A percentile compares a stretch with the other conserved stretches of the same genome.
Evolutionary conservation across 2,329 filamentous ascomycete genomes (phyloP).

Genomic region (Cladosporium sp.): DNA sequence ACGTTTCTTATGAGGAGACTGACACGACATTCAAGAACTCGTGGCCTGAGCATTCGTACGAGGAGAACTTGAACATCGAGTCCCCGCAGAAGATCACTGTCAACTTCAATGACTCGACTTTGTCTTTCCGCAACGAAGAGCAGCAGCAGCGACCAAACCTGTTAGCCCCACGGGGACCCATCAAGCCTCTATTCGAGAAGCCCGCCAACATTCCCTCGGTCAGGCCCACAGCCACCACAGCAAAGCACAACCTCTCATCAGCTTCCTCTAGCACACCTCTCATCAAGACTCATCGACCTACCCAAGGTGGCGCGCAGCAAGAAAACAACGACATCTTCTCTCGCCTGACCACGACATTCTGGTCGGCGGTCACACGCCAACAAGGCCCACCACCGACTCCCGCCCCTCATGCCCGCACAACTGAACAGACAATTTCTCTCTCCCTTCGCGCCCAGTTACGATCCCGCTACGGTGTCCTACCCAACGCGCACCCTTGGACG

Average conservation of each 20-base stretch:
- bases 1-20: slow-evolving; percentile 10
- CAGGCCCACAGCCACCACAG: slow-evolving; percentile 19
- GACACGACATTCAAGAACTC: neutral
- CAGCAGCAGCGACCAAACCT: slow-evolving; percentile 13
- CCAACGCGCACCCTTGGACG: slow-evolving; percentile 30
- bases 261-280: neutral
- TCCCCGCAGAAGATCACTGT: slow-evolving; percentile 33
- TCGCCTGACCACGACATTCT: slow-evolving; percentile 25
- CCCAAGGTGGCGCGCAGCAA: neutral
- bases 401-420: neutral
- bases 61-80: slow-evolving; percentile 32
- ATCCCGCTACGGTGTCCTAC: slow-evolving; percentile 32
- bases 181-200: slow-evolving; percentile 25
- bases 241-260: neutral
- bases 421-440: slow-evolving; percentile 15
- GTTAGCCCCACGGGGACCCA: slow-evolving; percentile 12
- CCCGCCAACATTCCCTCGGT: slow-evolving; percentile 29
- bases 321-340: slow-evolving; percentile 18
- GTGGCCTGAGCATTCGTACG: slow-evolving; percentile 22
- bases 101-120: slow-evolving; percentile 32
- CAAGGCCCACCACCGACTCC: slow-evolving; percentile 17
- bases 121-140: slow-evolving; percentile 1
- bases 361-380: slow-evolving; percentile 25
- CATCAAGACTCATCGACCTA: neutral
- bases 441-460: slow-evolving; percentile 26